Evolutionary conservation across 2,329 filamentous ascomycete species (phyloP).

Genomic region (Penicillium sumatraense): DNA sequence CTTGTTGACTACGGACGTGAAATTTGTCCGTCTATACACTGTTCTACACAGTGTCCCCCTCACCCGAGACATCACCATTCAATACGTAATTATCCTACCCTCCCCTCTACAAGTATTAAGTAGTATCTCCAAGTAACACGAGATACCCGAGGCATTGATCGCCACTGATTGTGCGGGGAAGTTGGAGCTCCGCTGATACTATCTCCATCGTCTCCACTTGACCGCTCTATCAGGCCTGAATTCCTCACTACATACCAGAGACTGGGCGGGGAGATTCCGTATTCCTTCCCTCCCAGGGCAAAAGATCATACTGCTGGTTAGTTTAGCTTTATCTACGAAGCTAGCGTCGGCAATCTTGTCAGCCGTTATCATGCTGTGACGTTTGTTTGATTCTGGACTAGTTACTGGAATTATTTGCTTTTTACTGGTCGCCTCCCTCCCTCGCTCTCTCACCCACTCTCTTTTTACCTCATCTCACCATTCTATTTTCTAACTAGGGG

Average conservation of each 20-base stretch:
- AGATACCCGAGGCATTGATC: slow-evolving; percentile 34
- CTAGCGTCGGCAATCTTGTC: background rate
- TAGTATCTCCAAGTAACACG: background rate
- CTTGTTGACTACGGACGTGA: no score
- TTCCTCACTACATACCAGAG: slow-evolving; percentile 10
- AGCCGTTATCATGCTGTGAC: slow-evolving; percentile 7
- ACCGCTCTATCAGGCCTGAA: slow-evolving; percentile 8
- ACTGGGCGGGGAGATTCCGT: slow-evolving; percentile 4
- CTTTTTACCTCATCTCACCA: background rate
- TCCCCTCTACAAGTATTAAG: background rate
- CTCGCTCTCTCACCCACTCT: background rate
- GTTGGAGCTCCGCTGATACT: background rate
- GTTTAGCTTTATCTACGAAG: slow-evolving; percentile 2
- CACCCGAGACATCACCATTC: background rate
- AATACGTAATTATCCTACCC: background rate
- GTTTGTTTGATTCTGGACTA: no score
- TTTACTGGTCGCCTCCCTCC: background rate
- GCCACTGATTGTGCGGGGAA: slow-evolving; percentile 45
- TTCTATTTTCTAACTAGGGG: background rate
- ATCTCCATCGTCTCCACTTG: background rate
- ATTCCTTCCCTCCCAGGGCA: background rate
- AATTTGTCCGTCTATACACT: no score
- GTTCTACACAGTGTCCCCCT: background rate
- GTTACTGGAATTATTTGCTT: background rate
- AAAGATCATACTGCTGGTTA: no score